Percentiles rank a stretch among this genome's conserved stretches.
phyloP scores from a whole-genome alignment of 768 basidiomycete genomes.

The Gloeophyllum trabeum region DNA sequence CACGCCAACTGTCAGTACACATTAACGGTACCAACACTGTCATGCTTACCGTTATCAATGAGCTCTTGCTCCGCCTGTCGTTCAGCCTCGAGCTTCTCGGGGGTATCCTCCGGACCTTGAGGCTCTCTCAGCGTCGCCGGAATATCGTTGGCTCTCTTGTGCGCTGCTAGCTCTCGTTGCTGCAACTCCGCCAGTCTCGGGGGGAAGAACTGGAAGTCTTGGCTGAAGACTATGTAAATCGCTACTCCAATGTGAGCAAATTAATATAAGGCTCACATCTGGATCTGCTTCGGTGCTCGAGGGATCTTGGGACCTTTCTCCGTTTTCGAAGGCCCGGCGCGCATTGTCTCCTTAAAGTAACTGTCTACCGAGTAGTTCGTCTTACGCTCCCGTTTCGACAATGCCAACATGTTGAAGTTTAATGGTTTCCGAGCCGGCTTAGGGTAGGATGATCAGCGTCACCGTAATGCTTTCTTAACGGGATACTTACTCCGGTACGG shows the following conservation, averaged over 20 bases:
- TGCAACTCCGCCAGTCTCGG: conserved; percentile 70
- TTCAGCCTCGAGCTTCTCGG: conserved; percentile 80
- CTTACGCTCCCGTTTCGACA: conserved; percentile 91
- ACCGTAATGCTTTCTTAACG: conserved; percentile 55
- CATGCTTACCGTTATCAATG: conserved; percentile 74
- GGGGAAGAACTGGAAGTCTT: conserved; percentile 97
- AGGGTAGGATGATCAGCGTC: too few relatives aligned
- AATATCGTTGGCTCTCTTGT: conserved; percentile 68
- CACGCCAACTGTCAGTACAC: neutral
- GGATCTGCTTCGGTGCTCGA: conserved; percentile 79
- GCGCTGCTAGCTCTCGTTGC: conserved; percentile 75
- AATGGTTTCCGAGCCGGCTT: conserved; percentile 47
- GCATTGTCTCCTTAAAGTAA: conserved; percentile 90
- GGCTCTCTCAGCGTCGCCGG: conserved; percentile 53
- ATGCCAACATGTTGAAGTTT: conserved; percentile 69
- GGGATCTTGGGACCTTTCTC: conserved; percentile 80
- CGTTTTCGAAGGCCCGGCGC: conserved; percentile 64
- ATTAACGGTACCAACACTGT: too few relatives aligned
- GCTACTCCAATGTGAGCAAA: conserved; percentile 1
- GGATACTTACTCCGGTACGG: conserved; percentile 42
- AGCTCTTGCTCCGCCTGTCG: conserved; percentile 68
- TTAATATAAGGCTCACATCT: conserved; percentile 39
- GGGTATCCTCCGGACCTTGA: conserved; percentile 60
- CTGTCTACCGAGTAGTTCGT: conserved; percentile 90
- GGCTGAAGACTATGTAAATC: conserved; percentile 28